A percentile compares a stretch with the other conserved stretches of the same genome.
Evolutionary conservation across 352 stramenopile genomes (phyloP).

Genomic region (Pythium scleroteichum): DNA sequence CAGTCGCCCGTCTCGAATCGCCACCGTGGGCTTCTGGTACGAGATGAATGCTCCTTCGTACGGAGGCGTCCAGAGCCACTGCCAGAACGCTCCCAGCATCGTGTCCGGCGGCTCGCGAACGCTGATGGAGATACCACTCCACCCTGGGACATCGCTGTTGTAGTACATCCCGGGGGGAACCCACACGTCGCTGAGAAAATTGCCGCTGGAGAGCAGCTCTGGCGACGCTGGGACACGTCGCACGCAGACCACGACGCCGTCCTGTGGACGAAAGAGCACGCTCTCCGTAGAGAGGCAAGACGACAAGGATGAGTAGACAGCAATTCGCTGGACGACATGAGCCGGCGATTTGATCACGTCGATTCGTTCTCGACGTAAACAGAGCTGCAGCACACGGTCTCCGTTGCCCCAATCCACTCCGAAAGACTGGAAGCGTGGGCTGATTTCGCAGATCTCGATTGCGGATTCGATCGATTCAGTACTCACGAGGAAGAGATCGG

Average conservation of each 20-base stretch:
- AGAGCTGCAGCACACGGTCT: conserved; percentile 23
- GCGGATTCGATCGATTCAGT: conserved; percentile 11
- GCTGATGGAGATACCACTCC: conserved; percentile 22
- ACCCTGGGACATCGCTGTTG: conserved; percentile 48
- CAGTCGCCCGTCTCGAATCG: conserved; percentile 30
- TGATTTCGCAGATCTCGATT: conserved; percentile 10
- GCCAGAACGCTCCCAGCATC: conserved; percentile 11
- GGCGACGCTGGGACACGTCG: background rate
- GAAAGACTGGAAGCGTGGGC: conserved; percentile 18
- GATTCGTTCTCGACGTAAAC: conserved; percentile 16
- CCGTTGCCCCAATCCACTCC: conserved; percentile 36
- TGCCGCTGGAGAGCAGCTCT: conserved; percentile 20
- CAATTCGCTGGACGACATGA: conserved; percentile 16
- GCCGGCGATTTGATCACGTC: background rate
- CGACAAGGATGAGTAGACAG: conserved; percentile 18
- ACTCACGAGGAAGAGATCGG: conserved; percentile 18
- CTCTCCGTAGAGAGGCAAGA: conserved; percentile 12
- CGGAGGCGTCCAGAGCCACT: conserved; percentile 19
- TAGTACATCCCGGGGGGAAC: conserved; percentile 46
- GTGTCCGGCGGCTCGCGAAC: conserved; percentile 24
- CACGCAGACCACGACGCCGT: conserved; percentile 15
- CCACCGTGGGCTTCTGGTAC: conserved; percentile 42
- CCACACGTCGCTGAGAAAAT: conserved; percentile 52
- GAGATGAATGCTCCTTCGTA: conserved; percentile 28
- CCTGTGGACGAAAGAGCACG: conserved; percentile 1